These are phyloP conservation scores for Colletotrichum simmondsii DNA, from an alignment of 2,329 filamentous ascomycete genomes.

Conservation along the genomic window DNA sequence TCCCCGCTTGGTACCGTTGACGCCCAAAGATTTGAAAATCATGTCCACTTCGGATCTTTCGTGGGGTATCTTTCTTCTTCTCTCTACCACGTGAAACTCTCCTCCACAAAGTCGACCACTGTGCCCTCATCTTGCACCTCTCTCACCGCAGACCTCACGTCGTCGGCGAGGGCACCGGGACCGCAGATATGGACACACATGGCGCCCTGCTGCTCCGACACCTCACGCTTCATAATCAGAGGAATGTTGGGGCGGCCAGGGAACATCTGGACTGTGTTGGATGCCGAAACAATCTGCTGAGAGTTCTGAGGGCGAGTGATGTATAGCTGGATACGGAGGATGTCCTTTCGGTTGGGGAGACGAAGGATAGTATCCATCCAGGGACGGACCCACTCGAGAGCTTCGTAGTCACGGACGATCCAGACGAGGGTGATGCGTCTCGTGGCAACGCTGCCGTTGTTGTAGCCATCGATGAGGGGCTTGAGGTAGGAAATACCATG, in stretches of 20 bases:
- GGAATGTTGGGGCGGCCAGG: slow-evolving; percentile 87
- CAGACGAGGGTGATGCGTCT: slow-evolving; percentile 87
- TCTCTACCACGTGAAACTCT: slow-evolving; percentile 75
- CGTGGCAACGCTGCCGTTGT: slow-evolving; percentile 79
- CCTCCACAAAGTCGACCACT: slow-evolving; percentile 80
- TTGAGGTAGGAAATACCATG: slow-evolving; percentile 92
- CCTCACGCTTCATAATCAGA: slow-evolving; percentile 83
- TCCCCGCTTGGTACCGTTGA: slow-evolving; percentile 32
- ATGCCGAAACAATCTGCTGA: slow-evolving; percentile 82
- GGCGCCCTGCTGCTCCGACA: slow-evolving; percentile 83
- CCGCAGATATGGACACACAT: slow-evolving; percentile 89
- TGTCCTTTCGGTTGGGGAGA: slow-evolving; percentile 83
- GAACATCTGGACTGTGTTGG: slow-evolving; percentile 88
- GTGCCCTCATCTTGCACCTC: slow-evolving; percentile 68
- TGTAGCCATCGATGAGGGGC: slow-evolving; percentile 77
- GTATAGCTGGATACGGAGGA: slow-evolving; percentile 89
- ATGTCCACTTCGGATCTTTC: background rate
- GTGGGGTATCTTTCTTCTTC: background rate
- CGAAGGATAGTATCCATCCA: slow-evolving; percentile 82
- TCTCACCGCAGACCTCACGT: slow-evolving; percentile 77
- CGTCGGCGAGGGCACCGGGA: slow-evolving; percentile 79
- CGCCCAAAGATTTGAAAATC: slow-evolving; percentile 29
- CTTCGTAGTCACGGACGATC: slow-evolving; percentile 90
- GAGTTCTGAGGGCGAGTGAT: slow-evolving; percentile 87
- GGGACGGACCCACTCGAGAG: slow-evolving; percentile 91